Evolutionary conservation across 1,284 basidiomycete species (phyloP).

Genomic region (Veloporphyrellus conicus): DNA sequence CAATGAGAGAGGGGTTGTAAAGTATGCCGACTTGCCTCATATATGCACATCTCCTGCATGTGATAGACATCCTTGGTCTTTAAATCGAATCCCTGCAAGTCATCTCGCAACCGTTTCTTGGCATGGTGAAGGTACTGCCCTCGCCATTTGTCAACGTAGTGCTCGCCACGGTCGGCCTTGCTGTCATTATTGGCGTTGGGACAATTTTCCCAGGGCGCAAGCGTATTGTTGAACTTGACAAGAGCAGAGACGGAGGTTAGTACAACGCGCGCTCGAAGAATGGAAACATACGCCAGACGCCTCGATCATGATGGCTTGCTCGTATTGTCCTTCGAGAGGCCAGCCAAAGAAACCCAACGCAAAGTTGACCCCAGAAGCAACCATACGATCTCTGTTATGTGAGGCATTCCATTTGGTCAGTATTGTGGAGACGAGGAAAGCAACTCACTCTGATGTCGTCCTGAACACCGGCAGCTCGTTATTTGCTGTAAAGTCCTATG

Average conservation of each 20-base stretch:
- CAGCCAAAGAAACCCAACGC: conserved; percentile 86
- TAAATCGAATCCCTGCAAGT: conserved; percentile 56
- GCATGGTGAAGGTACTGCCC: conserved; percentile 69
- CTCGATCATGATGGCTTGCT: conserved; percentile 79
- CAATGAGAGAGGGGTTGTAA: no score
- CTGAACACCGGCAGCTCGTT: conserved; percentile 79
- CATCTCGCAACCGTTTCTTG: conserved; percentile 54
- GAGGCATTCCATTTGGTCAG: neutral
- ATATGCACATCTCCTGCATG: conserved; percentile 78
- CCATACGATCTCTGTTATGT: conserved; percentile 67
- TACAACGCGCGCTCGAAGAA: neutral
- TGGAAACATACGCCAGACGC: conserved; percentile 46
- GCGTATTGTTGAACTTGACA: conserved; percentile 32
- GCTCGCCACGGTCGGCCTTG: conserved; percentile 54
- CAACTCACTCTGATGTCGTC: conserved; percentile 74
- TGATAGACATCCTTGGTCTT: conserved; percentile 67
- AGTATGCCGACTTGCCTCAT: conserved; percentile 56
- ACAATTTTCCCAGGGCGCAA: conserved; percentile 35
- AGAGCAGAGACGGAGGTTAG: neutral
- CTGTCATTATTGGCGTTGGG: conserved; percentile 50
- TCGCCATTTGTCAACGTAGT: conserved; percentile 63
- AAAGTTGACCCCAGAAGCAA: conserved; percentile 78
- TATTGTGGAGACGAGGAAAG: neutral
- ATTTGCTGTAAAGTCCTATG: conserved; percentile 68
- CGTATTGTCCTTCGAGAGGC: conserved; percentile 72